These are phyloP conservation scores for Nicotiana attenuata DNA, from an alignment of 257 asterid species.

Conservation along the genomic window DNA sequence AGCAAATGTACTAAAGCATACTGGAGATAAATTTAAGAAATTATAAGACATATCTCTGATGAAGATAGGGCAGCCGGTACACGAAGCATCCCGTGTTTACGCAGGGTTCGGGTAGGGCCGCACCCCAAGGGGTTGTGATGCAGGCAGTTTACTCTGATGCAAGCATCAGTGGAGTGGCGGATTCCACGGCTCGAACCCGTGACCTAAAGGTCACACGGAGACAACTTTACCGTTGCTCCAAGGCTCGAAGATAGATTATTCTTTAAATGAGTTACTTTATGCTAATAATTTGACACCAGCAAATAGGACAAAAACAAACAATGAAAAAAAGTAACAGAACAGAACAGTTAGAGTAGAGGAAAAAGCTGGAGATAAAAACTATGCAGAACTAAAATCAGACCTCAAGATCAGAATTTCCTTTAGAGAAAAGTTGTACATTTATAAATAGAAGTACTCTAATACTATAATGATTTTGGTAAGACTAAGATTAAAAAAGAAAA, in stretches of 20 bases:
- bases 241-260: not conserved
- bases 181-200: too few relatives aligned
- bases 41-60: too few relatives aligned
- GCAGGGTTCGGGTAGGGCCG: too few relatives aligned
- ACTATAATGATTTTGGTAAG: too few relatives aligned
- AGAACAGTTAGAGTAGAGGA: not conserved
- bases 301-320: not conserved
- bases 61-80: not conserved
- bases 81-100: too few relatives aligned
- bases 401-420: not conserved
- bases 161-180: too few relatives aligned
- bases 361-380: not conserved
- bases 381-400: not conserved
- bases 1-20: not conserved
- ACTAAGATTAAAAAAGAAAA: too few relatives aligned
- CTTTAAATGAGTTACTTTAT: not conserved
- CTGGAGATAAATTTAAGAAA: not conserved
- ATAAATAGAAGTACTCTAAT: too few relatives aligned
- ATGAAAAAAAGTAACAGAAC: not conserved
- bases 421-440: too few relatives aligned
- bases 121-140: too few relatives aligned
- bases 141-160: too few relatives aligned
- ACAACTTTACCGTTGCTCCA: too few relatives aligned
- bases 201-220: rapidly evolving
- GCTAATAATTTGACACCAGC: not conserved